phyloP scores from a whole-genome alignment of 1,284 basidiomycete species.

The Omphalotus olearius region DNA sequence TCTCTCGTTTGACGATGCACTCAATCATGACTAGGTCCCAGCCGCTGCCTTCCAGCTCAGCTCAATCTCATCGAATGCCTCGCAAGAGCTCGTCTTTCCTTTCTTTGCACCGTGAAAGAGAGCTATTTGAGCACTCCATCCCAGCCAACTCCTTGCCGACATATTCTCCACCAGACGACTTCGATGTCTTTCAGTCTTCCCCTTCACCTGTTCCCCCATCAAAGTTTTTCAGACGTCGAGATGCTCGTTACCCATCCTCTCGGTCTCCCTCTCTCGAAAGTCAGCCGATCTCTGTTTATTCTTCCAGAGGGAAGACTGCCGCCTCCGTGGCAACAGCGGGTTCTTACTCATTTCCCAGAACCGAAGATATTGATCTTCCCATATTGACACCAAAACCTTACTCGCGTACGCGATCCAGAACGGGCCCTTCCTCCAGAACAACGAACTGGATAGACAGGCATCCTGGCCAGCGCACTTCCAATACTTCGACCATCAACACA shows the following conservation, averaged over 20 bases:
- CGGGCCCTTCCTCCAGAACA: conserved; percentile 47
- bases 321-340: not conserved
- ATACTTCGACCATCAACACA: conserved; percentile 55
- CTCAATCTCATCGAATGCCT: conserved; percentile 33
- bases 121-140: conserved; percentile 27
- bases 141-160: conserved; percentile 20
- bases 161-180: conserved; percentile 24
- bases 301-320: not conserved
- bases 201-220: not conserved
- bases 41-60: conserved; percentile 18
- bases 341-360: conserved; percentile 11
- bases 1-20: conserved; percentile 24
- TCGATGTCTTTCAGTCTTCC: conserved; percentile 30
- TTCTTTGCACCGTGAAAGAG: conserved; percentile 51
- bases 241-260: not conserved
- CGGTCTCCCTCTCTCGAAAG: not conserved
- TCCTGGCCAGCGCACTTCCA: conserved; percentile 56
- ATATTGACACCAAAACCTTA: conserved; percentile 25
- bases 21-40: conserved; percentile 32
- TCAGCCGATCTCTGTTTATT: not conserved
- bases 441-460: conserved; percentile 31
- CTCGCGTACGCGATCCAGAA: conserved; percentile 47
- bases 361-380: conserved; percentile 13
- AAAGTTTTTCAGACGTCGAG: not conserved
- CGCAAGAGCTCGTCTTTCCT: conserved; percentile 51